Evolutionary conservation across 805 yeast species (phyloP), one percentile per base, ranked within the genome.

Genomic region (Nakazawaea holstii): DNA sequence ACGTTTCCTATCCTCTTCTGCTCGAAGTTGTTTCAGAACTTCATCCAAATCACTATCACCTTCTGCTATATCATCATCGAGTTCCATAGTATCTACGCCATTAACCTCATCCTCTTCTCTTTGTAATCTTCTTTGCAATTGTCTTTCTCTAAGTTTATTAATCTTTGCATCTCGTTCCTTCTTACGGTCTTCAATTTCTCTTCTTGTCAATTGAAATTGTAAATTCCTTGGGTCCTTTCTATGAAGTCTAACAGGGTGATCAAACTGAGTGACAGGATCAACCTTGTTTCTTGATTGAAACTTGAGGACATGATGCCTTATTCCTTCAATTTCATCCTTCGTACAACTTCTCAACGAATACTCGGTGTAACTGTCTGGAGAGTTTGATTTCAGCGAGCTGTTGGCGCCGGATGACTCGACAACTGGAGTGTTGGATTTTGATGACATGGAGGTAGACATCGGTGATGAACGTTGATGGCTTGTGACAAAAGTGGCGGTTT

Each of bases 151-250:
- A 60, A 59, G 59, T 66, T 55, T 65, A 65, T 59, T 69, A 54
- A 59, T 70, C 62, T 59, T 75, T 55, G 61, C 60, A 47, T 70
- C 69, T 49, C 65, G 60, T 54, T 78, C 81, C 46, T 65, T 68
- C 58, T 73, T 77, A 57, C 83, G 75, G 45, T 74, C 77, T 45
- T 84, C 92, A 55, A 86, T 76, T 59, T 87, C 94, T 49, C 84
- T 80, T 56, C 90, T 67, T 2, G 91, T 82, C 55, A 89, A 70
- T 63, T 89, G 95, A 59, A 87, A 87, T 62, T 91, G 97, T 60
- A 92, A 70, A 61, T 88, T 87, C 59, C 89, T 79, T 1, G 99
- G 97, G 64, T 92, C 98, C 60, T 92, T 91, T 55, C 98, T 76
- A 63, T 91, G 97, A 60, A 92, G 69, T 56, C 97, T 72, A 15